Evolutionary conservation across 768 basidiomycete species (phyloP).

Genomic region (Lactarius hatsudake): DNA sequence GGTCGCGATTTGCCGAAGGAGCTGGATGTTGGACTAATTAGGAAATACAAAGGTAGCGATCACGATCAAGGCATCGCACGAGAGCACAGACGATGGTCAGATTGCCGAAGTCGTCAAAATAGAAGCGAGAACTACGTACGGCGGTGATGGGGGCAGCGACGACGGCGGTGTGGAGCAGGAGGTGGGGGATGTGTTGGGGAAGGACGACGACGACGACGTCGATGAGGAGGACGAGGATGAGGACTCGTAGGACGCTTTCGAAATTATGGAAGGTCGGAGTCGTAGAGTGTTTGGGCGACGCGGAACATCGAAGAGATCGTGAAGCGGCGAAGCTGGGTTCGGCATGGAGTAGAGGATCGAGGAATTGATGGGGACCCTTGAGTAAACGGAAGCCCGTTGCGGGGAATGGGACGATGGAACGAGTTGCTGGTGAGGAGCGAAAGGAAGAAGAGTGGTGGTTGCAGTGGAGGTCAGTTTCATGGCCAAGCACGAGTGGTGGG

Average conservation of each 20-base stretch:
- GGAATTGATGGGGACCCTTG: slow-evolving; percentile 12
- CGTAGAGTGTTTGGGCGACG: slow-evolving; percentile 17
- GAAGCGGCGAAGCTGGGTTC: neutral
- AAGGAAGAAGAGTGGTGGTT: slow-evolving; percentile 23
- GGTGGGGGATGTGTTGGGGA: slow-evolving; percentile 11
- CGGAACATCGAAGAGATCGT: neutral
- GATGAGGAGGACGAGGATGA: slow-evolving; percentile 18
- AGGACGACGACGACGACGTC: slow-evolving; percentile 9
- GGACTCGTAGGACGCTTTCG: slow-evolving; percentile 20
- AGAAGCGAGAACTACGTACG: slow-evolving; percentile 8
- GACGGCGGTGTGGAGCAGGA: slow-evolving; percentile 17
- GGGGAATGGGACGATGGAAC: neutral
- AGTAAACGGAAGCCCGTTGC: neutral
- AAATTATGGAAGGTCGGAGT: slow-evolving; percentile 21
- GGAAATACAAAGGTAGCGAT: slow-evolving; percentile 9
- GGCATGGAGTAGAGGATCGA: slow-evolving; percentile 14
- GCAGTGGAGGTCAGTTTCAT: slow-evolving; percentile 13
- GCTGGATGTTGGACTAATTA: slow-evolving; percentile 13
- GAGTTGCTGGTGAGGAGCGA: slow-evolving; percentile 14
- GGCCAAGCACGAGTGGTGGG: neutral
- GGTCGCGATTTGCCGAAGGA: slow-evolving; percentile 25
- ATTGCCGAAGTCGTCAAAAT: neutral
- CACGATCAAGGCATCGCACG: slow-evolving; percentile 11
- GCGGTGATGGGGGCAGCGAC: slow-evolving; percentile 21
- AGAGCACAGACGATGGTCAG: neutral